These are phyloP conservation scores for Saccharomycopsis vini DNA, from an alignment of 805 yeast genomes.

Conservation along the genomic window DNA sequence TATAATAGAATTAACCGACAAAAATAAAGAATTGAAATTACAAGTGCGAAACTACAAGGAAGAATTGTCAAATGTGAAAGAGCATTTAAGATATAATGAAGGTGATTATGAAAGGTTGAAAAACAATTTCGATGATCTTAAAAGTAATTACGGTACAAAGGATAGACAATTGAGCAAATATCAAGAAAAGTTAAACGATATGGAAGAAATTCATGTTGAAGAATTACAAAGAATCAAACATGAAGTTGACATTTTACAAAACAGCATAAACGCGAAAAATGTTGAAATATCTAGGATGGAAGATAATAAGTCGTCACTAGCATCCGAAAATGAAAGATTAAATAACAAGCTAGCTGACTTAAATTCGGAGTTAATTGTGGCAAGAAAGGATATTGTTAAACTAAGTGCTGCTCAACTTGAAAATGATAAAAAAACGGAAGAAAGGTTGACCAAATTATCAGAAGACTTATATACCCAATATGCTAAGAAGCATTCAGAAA, in stretches of 20 bases:
- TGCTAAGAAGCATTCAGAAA: constrained; percentile 67
- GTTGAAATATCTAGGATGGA: constrained; percentile 13
- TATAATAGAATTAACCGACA: constrained; percentile 10
- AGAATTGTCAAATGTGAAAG: constrained; percentile 22
- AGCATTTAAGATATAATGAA: constrained; percentile 10
- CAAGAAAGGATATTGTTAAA: constrained; percentile 5
- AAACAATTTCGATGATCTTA: constrained; percentile 1
- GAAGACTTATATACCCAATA: constrained; percentile 66
- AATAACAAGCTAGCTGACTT: constrained; percentile 21
- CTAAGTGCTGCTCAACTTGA: constrained; percentile 18
- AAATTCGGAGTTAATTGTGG: constrained; percentile 22
- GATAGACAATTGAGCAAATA: constrained; percentile 7
- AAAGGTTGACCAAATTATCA: constrained; percentile 52
- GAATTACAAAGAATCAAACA: constrained; percentile 15
- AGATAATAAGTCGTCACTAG: constrained; percentile 19
- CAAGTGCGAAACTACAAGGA: constrained; percentile 26
- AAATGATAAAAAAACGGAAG: constrained; percentile 43
- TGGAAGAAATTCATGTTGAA: constrained; percentile 12
- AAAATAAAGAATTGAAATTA: constrained; percentile 21
- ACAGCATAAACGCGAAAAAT: constrained; percentile 14
- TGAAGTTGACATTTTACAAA: constrained; percentile 9
- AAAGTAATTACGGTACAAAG: constrained; percentile 4
- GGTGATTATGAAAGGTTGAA: constrained; percentile 7
- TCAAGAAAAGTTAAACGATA: constrained; percentile 4
- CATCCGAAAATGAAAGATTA: constrained; percentile 9